Conservation (phyloP, 129 eudicot genomes). For the Silybum marianum region DNA sequence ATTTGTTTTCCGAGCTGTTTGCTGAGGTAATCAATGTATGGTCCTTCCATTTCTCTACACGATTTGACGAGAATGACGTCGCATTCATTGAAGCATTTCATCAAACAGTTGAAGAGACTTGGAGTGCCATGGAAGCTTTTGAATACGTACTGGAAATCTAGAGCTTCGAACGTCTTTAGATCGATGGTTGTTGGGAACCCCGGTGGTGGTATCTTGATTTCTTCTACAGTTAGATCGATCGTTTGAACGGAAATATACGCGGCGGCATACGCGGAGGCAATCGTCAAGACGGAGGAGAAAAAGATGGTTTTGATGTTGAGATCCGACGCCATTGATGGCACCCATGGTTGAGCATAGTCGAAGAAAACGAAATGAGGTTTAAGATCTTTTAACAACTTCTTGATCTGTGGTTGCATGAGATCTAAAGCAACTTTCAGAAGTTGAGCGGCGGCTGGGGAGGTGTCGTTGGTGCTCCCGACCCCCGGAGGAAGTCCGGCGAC, state of each 20-base stretch:
- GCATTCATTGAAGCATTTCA: constrained; percentile 28
- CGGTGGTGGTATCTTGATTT: constrained; percentile 37
- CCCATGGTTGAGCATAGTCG: constrained; percentile 66
- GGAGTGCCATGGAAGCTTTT: constrained; percentile 47
- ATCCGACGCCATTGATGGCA: constrained; percentile 37
- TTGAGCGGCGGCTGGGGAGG: constrained; percentile 30
- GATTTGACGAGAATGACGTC: constrained; percentile 41
- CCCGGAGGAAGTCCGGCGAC: constrained; percentile 55
- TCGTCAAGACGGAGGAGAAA: constrained; percentile 33
- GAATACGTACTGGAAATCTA: constrained; percentile 40
- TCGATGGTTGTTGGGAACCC: constrained; percentile 38
- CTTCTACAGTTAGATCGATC: constrained; percentile 34
- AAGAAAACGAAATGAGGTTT: constrained; percentile 51
- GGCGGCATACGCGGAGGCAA: constrained; percentile 19
- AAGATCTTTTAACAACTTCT: constrained; percentile 34
- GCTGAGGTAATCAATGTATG: too few species aligned
- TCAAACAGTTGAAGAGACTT: constrained; percentile 30
- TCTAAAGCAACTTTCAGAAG: constrained; percentile 59
- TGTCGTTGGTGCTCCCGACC: constrained; percentile 46
- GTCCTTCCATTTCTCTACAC: constrained; percentile 8
- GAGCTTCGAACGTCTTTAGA: constrained; percentile 41
- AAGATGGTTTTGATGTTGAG: constrained; percentile 40
- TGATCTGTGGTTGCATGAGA: constrained; percentile 54
- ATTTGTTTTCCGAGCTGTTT: too few species aligned
- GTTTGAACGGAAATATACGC: background rate